phyloP scores from a whole-genome alignment of 306 rosid genomes.

The Dryas octopetala region DNA sequence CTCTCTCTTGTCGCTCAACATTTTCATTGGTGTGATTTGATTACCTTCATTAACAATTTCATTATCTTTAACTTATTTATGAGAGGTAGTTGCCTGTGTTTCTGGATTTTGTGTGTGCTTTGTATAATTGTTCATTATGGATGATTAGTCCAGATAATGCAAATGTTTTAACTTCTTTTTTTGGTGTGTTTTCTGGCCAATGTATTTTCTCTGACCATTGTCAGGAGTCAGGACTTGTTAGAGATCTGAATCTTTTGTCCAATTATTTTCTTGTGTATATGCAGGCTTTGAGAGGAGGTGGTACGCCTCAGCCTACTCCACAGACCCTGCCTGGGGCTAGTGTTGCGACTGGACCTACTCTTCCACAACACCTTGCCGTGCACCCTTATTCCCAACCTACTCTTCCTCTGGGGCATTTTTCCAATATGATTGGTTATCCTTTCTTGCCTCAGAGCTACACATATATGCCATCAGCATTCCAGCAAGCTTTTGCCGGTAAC shows the following conservation, averaged over 20 bases:
- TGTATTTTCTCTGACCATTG: neutral
- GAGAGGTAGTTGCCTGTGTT: neutral
- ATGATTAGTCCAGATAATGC: neutral
- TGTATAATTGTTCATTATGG: neutral
- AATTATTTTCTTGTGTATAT: conserved; percentile 14
- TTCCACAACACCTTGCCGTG: conserved; percentile 92
- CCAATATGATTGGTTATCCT: conserved; percentile 94
- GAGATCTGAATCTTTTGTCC: conserved; percentile 16
- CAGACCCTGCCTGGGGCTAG: conserved; percentile 65
- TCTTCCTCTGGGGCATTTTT: conserved; percentile 87
- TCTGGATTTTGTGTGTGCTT: neutral
- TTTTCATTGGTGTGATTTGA: neutral
- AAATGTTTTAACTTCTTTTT: neutral
- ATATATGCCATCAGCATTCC: conserved; percentile 97
- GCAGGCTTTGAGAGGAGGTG: conserved; percentile 78
- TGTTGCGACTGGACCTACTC: conserved; percentile 84
- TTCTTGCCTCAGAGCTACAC: conserved; percentile 97
- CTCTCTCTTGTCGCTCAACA: neutral
- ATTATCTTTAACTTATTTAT: neutral
- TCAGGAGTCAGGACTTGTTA: neutral
- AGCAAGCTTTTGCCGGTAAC: conserved; percentile 90
- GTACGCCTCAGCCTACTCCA: conserved; percentile 64
- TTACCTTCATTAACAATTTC: neutral
- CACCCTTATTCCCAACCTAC: conserved; percentile 94
- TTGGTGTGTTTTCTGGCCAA: neutral